phyloP scores from a whole-genome alignment of 176 grass and related monocot genomes.

The Stipa capillata region DNA sequence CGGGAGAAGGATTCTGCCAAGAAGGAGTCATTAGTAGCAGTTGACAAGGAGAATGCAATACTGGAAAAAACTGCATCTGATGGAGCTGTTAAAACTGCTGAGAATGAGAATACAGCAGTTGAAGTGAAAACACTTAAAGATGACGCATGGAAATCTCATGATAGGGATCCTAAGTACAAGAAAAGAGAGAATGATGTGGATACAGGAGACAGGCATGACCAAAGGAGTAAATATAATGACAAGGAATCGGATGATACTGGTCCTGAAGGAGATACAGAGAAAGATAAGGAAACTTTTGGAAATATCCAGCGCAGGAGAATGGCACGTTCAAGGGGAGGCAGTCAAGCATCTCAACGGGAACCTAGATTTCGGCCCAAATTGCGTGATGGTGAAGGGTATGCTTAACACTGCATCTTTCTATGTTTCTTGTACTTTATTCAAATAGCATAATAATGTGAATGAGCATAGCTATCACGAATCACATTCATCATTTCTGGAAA shows the following conservation, averaged over 20 bases:
- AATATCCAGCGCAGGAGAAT: constrained; percentile 55
- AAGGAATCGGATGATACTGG: constrained; percentile 69
- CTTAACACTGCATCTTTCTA: not conserved
- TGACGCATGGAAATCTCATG: constrained; percentile 52
- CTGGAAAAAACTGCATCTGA: constrained; percentile 44
- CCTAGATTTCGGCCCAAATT: constrained; percentile 56
- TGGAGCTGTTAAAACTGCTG: constrained; percentile 36
- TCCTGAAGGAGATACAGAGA: constrained; percentile 61
- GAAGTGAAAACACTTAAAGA: constrained; percentile 53
- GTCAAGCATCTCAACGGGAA: constrained; percentile 62
- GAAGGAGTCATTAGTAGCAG: constrained; percentile 39
- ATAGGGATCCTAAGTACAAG: constrained; percentile 51
- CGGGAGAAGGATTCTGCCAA: constrained; percentile 55
- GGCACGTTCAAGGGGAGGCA: constrained; percentile 44
- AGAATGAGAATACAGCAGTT: constrained; percentile 41
- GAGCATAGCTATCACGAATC: not conserved
- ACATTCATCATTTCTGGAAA: constrained; percentile 5
- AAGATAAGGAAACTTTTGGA: constrained; percentile 76
- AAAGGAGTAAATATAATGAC: constrained; percentile 50
- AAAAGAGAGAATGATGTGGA: constrained; percentile 64
- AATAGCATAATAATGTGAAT: not conserved
- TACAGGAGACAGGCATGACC: constrained; percentile 46
- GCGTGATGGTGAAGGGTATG: constrained; percentile 75
- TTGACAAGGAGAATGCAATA: constrained; percentile 39
- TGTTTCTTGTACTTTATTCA: not conserved